phyloP scores from a whole-genome alignment of 202 grass and related monocot species.

The Bolboschoenoplectus hybrid region DNA sequence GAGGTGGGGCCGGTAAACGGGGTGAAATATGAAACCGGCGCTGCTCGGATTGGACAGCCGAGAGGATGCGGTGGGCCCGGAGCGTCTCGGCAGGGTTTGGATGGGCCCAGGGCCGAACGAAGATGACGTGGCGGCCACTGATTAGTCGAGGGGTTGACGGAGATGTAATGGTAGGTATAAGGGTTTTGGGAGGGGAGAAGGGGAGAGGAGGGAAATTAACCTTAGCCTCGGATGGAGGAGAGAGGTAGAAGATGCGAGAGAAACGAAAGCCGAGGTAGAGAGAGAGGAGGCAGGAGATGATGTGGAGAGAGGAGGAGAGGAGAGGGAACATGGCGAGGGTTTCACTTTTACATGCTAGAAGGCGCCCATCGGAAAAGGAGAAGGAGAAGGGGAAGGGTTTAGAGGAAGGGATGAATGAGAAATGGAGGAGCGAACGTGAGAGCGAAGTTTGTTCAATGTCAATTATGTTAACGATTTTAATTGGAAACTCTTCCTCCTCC shows the following conservation, averaged over 20 bases:
- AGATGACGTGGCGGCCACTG: conserved; percentile 71
- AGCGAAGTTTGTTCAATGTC: no score
- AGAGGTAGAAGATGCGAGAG: conserved; percentile 35
- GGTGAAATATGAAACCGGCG: conserved; percentile 35
- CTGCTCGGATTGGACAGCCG: conserved; percentile 69
- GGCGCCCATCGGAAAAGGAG: background rate
- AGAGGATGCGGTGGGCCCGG: conserved; percentile 76
- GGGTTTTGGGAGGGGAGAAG: background rate
- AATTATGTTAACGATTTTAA: no score
- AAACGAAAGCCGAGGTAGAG: conserved; percentile 41
- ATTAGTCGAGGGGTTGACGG: conserved; percentile 50
- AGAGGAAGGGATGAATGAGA: no score
- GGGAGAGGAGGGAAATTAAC: background rate
- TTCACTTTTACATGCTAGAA: background rate
- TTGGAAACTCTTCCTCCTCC: no score
- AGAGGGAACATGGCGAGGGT: background rate
- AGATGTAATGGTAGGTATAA: background rate
- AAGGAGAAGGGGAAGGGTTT: background rate
- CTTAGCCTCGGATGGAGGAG: background rate
- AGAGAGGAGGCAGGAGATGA: conserved; percentile 35
- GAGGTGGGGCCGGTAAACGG: conserved; percentile 36
- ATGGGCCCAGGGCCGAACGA: conserved; percentile 59
- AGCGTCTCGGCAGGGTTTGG: conserved; percentile 63
- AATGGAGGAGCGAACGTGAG: no score
- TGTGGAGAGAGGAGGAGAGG: conserved; percentile 17